Base-by-base conservation (phyloP, 2,329 filamentous ascomycete genomes). In the Nakataea oryzae region DNA sequence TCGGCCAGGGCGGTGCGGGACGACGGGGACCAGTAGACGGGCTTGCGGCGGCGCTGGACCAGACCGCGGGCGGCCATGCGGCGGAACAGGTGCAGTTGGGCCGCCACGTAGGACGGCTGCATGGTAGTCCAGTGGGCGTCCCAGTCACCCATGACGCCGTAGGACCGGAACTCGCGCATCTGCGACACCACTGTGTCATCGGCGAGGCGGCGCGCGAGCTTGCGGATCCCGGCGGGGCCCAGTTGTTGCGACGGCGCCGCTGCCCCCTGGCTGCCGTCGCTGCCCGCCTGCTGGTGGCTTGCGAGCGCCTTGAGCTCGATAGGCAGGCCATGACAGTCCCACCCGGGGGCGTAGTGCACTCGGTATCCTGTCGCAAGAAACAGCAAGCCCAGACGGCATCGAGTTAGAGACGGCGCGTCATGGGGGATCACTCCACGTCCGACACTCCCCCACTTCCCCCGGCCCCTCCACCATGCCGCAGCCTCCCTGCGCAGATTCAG, bases 311-410 rank as follows among this genome's bases (percentile, higher is more conserved):
- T 99, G 69, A 97, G 82, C 79, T 99, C 95, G 70, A 99, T 99
- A 1, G 95, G 95, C 59, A 99, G 81, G 0, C 95, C 95, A 78
- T 99, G 95, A 67, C 95, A 99, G 73, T 99, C 96, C 95, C 95
- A 99, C 57, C 95, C 93, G 2, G 95, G 95, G 21, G 92, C 81
- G 70, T 96, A 99, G 54, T 86, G 81, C 41, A 97, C 87, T 65
- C 85, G 81, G 67, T 84, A 87, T 24, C 91, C 41, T 50, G 41
- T 50, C 41, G 6, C 41, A 50, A 50, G 41, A 6, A 50, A n/a
- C 21, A 69, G 75, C 58, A 14, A 50, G 11, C 21, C 27, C 26
- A 13, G 24, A 14, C 13, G 54, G 12, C 47, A 14, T 32, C 26
- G 54, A 57, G 41, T 50, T 50, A 50, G 41, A 50, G 17, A 50